Conservation (phyloP, 352 stramenopile species). For the Globisporangium camurandrum region DNA sequence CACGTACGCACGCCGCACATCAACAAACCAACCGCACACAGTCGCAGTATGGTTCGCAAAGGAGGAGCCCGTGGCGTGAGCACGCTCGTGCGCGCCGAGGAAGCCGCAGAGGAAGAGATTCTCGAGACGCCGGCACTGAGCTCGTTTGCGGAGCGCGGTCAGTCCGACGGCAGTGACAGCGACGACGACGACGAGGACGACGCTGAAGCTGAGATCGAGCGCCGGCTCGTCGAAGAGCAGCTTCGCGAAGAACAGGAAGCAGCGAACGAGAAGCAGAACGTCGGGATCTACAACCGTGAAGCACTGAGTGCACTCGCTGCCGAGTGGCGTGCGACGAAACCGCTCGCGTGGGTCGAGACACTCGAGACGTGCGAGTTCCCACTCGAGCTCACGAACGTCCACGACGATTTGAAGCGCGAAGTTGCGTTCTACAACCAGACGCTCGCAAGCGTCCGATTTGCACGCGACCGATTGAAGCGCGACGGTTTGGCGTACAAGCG, state of each 20-base stretch:
- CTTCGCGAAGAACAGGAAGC: conserved; percentile 35
- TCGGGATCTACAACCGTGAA: conserved; percentile 68
- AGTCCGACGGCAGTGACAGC: conserved; percentile 15
- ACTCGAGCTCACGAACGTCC: conserved; percentile 66
- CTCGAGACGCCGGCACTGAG: conserved; percentile 76
- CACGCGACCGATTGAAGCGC: conserved; percentile 63
- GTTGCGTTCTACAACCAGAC: conserved; percentile 97
- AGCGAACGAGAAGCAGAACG: conserved; percentile 31
- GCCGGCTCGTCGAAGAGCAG: conserved; percentile 61
- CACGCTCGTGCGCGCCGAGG: conserved; percentile 57
- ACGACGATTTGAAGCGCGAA: conserved; percentile 88
- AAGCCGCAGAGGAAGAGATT: conserved; percentile 75
- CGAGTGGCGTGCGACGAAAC: conserved; percentile 46
- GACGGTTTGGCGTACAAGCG: conserved; percentile 88
- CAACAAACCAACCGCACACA: not conserved
- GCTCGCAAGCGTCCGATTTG: conserved; percentile 52
- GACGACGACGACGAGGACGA: conserved; percentile 45
- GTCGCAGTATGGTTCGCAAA: conserved; percentile 30
- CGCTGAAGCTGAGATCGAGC: conserved; percentile 65
- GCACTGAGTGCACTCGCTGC: conserved; percentile 46
- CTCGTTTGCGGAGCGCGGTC: conserved; percentile 19
- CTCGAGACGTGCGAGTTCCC: conserved; percentile 58
- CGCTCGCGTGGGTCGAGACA: conserved; percentile 71
- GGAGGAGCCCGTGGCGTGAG: conserved; percentile 31
- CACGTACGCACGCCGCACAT: not conserved